Percentiles rank a stretch among this genome's conserved stretches.
Conservation (phyloP, 106 monocot genomes). For the Gastrodia elata region DNA sequence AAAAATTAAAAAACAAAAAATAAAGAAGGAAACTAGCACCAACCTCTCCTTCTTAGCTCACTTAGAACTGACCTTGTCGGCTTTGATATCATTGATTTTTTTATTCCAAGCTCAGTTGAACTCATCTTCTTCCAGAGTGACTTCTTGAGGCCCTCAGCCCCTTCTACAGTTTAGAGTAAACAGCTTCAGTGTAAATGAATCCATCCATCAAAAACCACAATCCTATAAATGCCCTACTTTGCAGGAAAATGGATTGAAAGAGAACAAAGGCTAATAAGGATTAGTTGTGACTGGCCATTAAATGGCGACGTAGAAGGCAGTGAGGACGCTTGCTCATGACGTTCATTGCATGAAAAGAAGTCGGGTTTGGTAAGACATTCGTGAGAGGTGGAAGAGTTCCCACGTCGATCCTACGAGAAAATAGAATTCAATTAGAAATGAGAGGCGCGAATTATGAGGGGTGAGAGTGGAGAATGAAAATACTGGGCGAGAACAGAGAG, state of each 20-base stretch:
- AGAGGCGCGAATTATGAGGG: neutral
- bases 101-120: conserved; percentile 77
- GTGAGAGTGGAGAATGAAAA: neutral
- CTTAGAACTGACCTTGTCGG: conserved; percentile 55
- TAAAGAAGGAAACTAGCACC: neutral
- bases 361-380: conserved; percentile 21
- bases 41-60: conserved; percentile 71
- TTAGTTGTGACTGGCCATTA: neutral
- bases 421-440: neutral
- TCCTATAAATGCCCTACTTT: too few relatives aligned
- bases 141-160: conserved; percentile 10
- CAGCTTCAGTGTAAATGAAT: neutral
- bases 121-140: conserved; percentile 57
- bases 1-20: neutral
- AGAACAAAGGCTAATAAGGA: neutral
- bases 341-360: neutral
- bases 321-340: neutral
- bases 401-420: too few relatives aligned
- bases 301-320: conserved; percentile 4
- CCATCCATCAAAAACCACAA: too few relatives aligned
- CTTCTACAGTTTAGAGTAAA: conserved; percentile 5
- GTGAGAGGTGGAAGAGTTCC: conserved; percentile 19
- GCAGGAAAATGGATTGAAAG: neutral
- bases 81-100: conserved; percentile 61
- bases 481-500: conserved; percentile 25